phyloP scores from a whole-genome alignment of 2,329 filamentous ascomycete species.

The Ophiostoma ulmi region DNA sequence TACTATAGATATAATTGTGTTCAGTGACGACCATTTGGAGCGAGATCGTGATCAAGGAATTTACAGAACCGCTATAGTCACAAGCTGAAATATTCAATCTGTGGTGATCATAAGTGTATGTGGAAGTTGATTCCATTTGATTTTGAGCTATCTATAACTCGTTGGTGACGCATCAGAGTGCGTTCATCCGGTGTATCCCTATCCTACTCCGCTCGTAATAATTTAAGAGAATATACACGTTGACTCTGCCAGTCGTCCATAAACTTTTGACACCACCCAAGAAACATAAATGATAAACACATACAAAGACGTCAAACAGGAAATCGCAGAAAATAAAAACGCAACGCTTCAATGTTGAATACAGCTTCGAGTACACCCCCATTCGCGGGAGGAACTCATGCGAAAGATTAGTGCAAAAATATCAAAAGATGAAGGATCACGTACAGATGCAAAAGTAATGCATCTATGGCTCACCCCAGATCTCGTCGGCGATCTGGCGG shows the following conservation, averaged over 20 bases:
- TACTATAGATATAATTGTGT: no score
- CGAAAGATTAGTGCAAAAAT: neutral
- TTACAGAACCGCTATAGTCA: no score
- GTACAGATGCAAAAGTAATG: conserved; percentile 29
- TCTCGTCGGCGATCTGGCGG: conserved; percentile 57
- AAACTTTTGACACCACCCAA: conserved; percentile 9
- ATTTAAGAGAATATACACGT: conserved; percentile 1
- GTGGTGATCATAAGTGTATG: conserved; percentile 1
- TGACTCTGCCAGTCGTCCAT: conserved; percentile 7
- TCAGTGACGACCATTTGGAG: no score
- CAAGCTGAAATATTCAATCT: no score
- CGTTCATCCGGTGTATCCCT: neutral
- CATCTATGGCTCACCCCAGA: conserved; percentile 49
- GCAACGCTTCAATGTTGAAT: conserved; percentile 17
- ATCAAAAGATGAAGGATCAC: neutral
- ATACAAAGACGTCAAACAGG: neutral
- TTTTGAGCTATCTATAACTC: neutral
- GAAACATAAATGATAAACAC: neutral
- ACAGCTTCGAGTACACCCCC: conserved; percentile 9
- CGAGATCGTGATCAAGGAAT: no score
- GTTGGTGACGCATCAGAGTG: neutral
- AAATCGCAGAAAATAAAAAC: neutral
- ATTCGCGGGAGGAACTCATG: conserved; percentile 6
- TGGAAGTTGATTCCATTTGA: conserved; percentile 16
- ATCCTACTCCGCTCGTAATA: neutral